Percentiles rank a stretch among this genome's conserved stretches.
These are phyloP conservation scores for Salvia splendens DNA, from an alignment of 257 asterid species.

Conservation along the genomic window DNA sequence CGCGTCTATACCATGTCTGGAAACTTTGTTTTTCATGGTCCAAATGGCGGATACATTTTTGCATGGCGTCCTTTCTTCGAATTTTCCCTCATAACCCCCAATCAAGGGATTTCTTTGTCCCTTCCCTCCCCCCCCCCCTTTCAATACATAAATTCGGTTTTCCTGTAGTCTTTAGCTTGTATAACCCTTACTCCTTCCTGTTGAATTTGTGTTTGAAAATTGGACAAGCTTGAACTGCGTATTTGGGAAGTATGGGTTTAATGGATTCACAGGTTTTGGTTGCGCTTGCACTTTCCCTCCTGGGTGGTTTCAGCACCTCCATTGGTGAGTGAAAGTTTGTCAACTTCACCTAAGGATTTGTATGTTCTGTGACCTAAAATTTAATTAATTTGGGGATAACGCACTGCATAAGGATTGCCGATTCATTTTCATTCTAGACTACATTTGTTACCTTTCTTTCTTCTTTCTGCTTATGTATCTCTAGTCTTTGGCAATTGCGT, in stretches of 20 bases:
- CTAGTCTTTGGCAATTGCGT: background rate
- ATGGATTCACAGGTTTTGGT: conserved; percentile 90
- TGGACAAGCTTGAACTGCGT: conserved; percentile 8
- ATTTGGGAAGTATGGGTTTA: conserved; percentile 42
- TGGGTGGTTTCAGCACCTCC: conserved; percentile 93
- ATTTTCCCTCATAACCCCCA: no score
- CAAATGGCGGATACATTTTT: no score
- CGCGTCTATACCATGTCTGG: no score
- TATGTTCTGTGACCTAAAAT: conserved; percentile 25
- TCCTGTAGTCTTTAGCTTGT: background rate
- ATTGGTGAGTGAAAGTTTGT: conserved; percentile 51
- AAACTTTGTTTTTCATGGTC: no score
- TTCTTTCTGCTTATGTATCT: background rate
- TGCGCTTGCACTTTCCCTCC: conserved; percentile 82
- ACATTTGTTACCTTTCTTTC: background rate
- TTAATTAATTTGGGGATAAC: conserved; percentile 16
- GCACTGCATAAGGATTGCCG: background rate
- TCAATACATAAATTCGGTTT: background rate
- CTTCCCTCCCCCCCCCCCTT: background rate
- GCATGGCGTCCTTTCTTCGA: no score
- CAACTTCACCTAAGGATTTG: conserved; percentile 6
- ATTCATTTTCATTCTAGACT: conserved; percentile 11
- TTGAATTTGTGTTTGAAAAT: conserved; percentile 12
- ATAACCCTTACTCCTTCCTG: no score
- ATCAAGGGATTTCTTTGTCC: conserved; percentile 5